phyloP scores from a whole-genome alignment of 768 basidiomycete genomes.

The Roridomyces roridus region DNA sequence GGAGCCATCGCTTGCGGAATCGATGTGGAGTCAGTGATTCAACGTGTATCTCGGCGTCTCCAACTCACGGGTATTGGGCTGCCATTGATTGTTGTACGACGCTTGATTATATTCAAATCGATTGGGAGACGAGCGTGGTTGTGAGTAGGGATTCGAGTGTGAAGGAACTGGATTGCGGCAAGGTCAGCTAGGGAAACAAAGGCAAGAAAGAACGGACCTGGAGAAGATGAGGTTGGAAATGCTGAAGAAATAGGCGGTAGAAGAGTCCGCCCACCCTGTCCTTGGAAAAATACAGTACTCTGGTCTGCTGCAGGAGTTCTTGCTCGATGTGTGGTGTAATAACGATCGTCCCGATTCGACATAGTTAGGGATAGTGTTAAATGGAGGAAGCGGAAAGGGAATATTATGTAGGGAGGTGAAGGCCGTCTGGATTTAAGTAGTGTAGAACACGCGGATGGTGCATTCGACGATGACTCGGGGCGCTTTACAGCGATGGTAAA shows the following conservation, averaged over 20 bases:
- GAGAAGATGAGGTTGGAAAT: conserved; percentile 89
- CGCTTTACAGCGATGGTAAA: conserved; percentile 44
- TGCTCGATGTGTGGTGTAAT: conserved; percentile 72
- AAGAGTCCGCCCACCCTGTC: conserved; percentile 90
- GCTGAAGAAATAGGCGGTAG: conserved; percentile 85
- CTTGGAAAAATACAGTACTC: conserved; percentile 71
- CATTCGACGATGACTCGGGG: conserved; percentile 34
- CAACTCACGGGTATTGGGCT: conserved; percentile 39
- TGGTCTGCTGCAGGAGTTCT: conserved; percentile 72
- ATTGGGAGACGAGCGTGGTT: conserved; percentile 68
- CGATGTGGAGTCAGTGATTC: conserved; percentile 43
- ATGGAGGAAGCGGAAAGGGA: conserved; percentile 52
- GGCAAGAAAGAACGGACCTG: conserved; percentile 78
- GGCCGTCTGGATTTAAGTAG: conserved; percentile 54
- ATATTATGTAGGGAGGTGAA: conserved; percentile 59
- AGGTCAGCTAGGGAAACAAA: conserved; percentile 62
- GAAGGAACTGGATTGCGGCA: conserved; percentile 64
- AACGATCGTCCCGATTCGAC: conserved; percentile 77
- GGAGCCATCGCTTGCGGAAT: conserved; percentile 37
- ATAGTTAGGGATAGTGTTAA: conserved; percentile 52
- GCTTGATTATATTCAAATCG: conserved; percentile 63
- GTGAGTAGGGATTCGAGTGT: conserved; percentile 64
- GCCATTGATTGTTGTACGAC: conserved; percentile 55
- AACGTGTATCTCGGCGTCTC: conserved; percentile 27
- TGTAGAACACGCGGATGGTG: conserved; percentile 39